Percentiles rank a stretch among this genome's conserved stretches.
Evolutionary conservation across 2,329 filamentous ascomycete species (phyloP).

Genomic region (Trichoderma citrinoviride): DNA sequence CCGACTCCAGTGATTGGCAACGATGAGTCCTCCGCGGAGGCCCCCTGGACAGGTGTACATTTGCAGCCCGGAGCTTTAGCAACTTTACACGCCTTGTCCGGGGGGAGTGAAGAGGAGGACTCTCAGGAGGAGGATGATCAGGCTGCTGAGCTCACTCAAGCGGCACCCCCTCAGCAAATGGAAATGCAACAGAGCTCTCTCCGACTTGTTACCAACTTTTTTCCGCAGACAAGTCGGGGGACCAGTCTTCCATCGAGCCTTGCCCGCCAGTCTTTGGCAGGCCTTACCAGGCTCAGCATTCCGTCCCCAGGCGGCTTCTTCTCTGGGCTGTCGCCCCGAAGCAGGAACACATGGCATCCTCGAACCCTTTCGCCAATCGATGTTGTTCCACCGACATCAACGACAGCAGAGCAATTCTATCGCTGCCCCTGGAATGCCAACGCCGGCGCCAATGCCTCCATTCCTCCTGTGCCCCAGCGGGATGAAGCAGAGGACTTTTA

Average conservation of each 20-base stretch:
- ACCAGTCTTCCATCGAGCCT: conserved; percentile 33
- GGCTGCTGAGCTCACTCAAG: conserved; percentile 46
- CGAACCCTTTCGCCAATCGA: conserved; percentile 48
- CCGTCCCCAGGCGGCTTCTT: conserved; percentile 93
- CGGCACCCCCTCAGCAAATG: conserved; percentile 16
- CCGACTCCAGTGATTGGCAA: conserved; percentile 72
- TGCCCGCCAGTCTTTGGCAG: conserved; percentile 59
- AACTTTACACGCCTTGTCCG: conserved; percentile 71
- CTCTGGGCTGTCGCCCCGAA: conserved; percentile 72
- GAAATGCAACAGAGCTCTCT: conserved; percentile 54
- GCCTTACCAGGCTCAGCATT: conserved; percentile 78
- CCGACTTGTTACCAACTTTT: conserved; percentile 47
- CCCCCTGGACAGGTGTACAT: conserved; percentile 69
- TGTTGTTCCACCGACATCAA: conserved; percentile 70
- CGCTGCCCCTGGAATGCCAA: conserved; percentile 69
- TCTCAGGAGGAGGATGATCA: conserved; percentile 38
- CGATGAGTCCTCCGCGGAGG: conserved; percentile 52
- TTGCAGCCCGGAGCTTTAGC: conserved; percentile 79
- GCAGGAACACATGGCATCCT: conserved; percentile 79
- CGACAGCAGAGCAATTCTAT: conserved; percentile 91
- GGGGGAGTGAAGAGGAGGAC: conserved; percentile 62
- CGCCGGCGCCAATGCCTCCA: conserved; percentile 43
- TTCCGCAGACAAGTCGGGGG: conserved; percentile 26
- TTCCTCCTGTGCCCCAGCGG: conserved; percentile 37
- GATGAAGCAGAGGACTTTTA: conserved; percentile 41